Percentiles rank a stretch among this genome's conserved stretches.
These are phyloP conservation scores for Zelonia costaricensis DNA, from an alignment of 208 protist genomes.

Conservation along the genomic window DNA sequence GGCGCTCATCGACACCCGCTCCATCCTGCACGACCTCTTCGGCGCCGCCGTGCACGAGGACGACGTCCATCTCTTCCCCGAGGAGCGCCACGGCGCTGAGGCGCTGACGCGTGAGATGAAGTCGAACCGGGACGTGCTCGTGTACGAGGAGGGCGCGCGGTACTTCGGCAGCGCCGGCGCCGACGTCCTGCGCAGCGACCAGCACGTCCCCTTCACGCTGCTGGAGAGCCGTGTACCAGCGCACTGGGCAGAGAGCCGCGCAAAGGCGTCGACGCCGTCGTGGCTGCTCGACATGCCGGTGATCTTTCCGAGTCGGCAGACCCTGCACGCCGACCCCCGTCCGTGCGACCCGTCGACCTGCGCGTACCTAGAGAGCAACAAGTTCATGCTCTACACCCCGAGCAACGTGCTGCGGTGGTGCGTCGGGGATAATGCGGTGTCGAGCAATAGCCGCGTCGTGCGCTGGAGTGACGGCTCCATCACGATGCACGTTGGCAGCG, in stretches of 20 bases:
- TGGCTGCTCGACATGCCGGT: slow-evolving; percentile 88
- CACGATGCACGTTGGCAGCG: slow-evolving; percentile 81
- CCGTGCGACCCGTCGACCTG: slow-evolving; percentile 59
- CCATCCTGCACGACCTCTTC: slow-evolving; percentile 60
- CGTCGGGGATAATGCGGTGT: slow-evolving; percentile 5
- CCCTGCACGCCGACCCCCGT: slow-evolving; percentile 80
- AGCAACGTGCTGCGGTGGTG: slow-evolving; percentile 84
- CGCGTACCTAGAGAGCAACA: slow-evolving; percentile 60
- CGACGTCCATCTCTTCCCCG: slow-evolving; percentile 41
- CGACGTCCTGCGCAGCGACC: slow-evolving; percentile 33
- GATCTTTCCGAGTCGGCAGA: slow-evolving; percentile 80
- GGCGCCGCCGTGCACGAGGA: slow-evolving; percentile 43
- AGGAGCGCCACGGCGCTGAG: slow-evolving; percentile 19
- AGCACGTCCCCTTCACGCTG: slow-evolving; percentile 44
- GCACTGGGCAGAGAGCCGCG: slow-evolving; percentile 7
- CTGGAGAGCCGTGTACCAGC: slow-evolving; percentile 41
- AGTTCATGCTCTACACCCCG: slow-evolving; percentile 77
- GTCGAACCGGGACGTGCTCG: slow-evolving; percentile 34
- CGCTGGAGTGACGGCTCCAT: slow-evolving; percentile 83
- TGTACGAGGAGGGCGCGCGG: slow-evolving; percentile 45
- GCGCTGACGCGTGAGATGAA: slow-evolving; percentile 27
- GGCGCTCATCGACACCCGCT: slow-evolving; percentile 56
- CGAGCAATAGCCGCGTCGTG: slow-evolving; percentile 80
- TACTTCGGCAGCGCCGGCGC: slow-evolving; percentile 58
- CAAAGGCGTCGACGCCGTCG: slow-evolving; percentile 6